Evolutionary conservation across 2,329 filamentous ascomycete genomes (phyloP).

Genomic region (Colletotrichum sp.): DNA sequence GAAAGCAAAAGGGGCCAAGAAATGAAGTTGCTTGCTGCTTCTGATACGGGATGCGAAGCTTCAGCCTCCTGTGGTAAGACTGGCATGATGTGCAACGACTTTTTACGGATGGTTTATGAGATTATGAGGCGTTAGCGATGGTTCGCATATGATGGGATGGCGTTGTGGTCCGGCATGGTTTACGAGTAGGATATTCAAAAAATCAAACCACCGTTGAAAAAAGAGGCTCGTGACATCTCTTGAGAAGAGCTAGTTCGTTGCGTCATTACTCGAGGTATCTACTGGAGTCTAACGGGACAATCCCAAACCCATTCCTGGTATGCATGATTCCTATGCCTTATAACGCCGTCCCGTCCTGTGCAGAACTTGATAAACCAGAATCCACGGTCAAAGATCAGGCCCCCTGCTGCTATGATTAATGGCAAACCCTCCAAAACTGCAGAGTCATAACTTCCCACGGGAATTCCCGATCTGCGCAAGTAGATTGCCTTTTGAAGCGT

Average conservation of each 20-base stretch:
- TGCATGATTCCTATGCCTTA: slow-evolving; percentile 15
- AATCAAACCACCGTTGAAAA: background rate
- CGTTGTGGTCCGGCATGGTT: background rate
- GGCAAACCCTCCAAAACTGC: background rate
- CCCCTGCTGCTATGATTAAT: background rate
- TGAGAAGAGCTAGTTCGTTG: slow-evolving; percentile 9
- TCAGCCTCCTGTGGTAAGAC: background rate
- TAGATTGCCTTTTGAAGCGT: background rate
- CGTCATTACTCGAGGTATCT: slow-evolving; percentile 20
- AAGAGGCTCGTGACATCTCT: background rate
- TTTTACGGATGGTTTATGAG: background rate
- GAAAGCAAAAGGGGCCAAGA: slow-evolving; percentile 36
- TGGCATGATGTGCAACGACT: background rate
- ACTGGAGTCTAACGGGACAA: slow-evolving; percentile 18
- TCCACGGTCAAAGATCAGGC: background rate
- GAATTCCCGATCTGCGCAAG: background rate
- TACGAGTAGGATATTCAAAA: background rate
- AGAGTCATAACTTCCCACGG: background rate
- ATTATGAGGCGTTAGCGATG: slow-evolving; percentile 2
- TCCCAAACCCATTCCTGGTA: slow-evolving; percentile 15
- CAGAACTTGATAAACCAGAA: slow-evolving; percentile 7
- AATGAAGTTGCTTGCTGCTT: slow-evolving; percentile 20
- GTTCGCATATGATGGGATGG: background rate
- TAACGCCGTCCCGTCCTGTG: slow-evolving; percentile 11
- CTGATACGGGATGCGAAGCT: background rate